Evolutionary conservation across 192 early-diverging fungal species (phyloP).

Genomic region (Phycomyces nitens): DNA sequence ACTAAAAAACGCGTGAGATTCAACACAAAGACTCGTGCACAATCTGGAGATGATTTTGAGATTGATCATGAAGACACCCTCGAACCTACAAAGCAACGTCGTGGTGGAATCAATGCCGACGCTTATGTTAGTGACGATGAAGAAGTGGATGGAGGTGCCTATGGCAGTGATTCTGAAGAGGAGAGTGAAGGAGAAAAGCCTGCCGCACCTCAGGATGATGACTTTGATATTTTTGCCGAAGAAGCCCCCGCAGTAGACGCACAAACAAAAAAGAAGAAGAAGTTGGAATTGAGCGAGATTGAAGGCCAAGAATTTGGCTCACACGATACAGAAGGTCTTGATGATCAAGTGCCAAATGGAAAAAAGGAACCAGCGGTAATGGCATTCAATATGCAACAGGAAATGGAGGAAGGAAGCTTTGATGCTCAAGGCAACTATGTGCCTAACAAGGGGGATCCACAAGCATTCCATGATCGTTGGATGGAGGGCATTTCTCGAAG

Average conservation of each 20-base stretch:
- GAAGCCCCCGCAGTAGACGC: conserved; percentile 5
- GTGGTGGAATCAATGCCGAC: conserved; percentile 47
- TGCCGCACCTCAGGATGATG: conserved; percentile 27
- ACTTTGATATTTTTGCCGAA: conserved; percentile 64
- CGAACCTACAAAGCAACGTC: conserved; percentile 45
- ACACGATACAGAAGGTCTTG: conserved; percentile 46
- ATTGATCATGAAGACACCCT: conserved; percentile 48
- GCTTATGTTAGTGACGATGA: conserved; percentile 43
- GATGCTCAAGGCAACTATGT: conserved; percentile 69
- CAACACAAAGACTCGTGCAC: conserved; percentile 1
- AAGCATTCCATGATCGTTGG: conserved; percentile 71
- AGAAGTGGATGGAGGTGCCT: conserved; percentile 38
- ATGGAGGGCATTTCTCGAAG: conserved; percentile 57
- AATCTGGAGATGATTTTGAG: conserved; percentile 22
- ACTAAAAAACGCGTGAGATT: conserved; percentile 2
- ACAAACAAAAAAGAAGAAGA: conserved; percentile 24
- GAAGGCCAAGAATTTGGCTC: conserved; percentile 52
- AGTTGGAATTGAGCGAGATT: conserved; percentile 36
- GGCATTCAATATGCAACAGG: conserved; percentile 76
- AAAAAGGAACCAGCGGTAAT: conserved; percentile 48
- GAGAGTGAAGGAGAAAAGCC: conserved; percentile 17
- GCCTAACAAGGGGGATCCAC: conserved; percentile 63
- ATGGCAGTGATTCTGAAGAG: conserved; percentile 39
- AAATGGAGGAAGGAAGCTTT: conserved; percentile 69
- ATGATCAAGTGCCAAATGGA: conserved; percentile 52